Evolutionary conservation across 1,139 yeast species (phyloP), one percentile per base, ranked within the genome.

Genomic region (Yamadazyma siamensis): DNA sequence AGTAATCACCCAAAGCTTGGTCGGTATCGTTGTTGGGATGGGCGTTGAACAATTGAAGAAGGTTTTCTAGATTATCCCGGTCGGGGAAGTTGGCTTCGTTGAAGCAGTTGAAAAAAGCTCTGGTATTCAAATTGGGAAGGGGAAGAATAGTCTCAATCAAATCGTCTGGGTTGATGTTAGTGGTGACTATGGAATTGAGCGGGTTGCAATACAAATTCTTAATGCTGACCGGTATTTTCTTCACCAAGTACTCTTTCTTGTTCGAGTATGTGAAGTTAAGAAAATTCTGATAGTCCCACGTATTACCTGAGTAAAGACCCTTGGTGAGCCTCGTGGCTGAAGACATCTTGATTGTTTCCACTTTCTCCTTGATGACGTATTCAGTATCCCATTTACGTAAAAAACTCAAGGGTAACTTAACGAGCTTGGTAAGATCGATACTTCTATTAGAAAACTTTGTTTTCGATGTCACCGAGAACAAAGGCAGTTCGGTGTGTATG

Each of bases 281-380:
- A 60, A 61, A 58, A 10, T 58, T 52, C 38, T 66, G 69, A 40
- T 58, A 59, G 42, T 69, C 74, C 73, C 72, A 65, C 2, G 77
- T 63, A 48, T 88, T 89, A 1, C 97, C 97, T 28, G 81, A 67
- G 89, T 89, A 89, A 4, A 88, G 75, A 26, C 74, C 66, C 1
- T 61, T 55, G 11, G 61, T 56, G 3, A 84, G 60, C 12, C 64
- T 67, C 0, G 94, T 74, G 0, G 95, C 94, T 3, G 86, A 67
- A 1, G 96, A 81, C 91, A 89, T 84, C 49, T 76, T 75, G 3
- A 87, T 67, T 38, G 88, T 81, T 54, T 88, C 96, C 8, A 84
- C 65, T 38, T 84, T 77, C 51, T 89, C 97, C 46, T 83, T 78
- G 35, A 78, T 69, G 21, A 74, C 65, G 47, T 81, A 80, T 47